Evolutionary conservation across 164 flowering plant genomes (phyloP), one percentile per base, ranked within the genome.

Genomic region (Platanus orientalis): DNA sequence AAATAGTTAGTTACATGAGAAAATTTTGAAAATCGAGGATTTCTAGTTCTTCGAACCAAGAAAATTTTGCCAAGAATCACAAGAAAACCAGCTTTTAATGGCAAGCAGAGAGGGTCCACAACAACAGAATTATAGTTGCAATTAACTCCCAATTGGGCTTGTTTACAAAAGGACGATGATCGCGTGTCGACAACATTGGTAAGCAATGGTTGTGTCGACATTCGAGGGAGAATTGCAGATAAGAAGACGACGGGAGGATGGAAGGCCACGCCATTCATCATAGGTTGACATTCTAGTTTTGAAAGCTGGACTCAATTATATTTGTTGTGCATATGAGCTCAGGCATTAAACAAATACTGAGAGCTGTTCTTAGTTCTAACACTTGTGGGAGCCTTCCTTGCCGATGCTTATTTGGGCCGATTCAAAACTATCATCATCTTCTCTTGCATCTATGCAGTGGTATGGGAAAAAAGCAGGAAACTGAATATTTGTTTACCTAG

Each of bases 371-470:
- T 58, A 59, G 75, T 83, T 39, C 79, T 85, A 1, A 81, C 92
- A 0, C 58, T 89, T 24, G 60, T 89, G 0, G 96, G 96, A 57
- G 96, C 96, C 1, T 85, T 87, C 45, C 32, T 87, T 1, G 88
- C 91, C 13, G 93, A 89, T 69, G 88, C 93, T 50, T 89, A 85
- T 45, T 69, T 85, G 58, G 89, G 93, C 44, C 80, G 96, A 26
- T 85, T 85, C 70, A 59, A 36, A 20, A 84, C 86, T 66, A 83
- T 85, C 73, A n/a, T n/a, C n/a, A n/a, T n/a, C n/a, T n/a, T n/a
- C n/a, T n/a, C n/a, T n/a, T n/a, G n/a, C n/a, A n/a, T n/a, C n/a
- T n/a, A n/a, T n/a, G n/a, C n/a, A n/a, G n/a, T n/a, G n/a, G n/a
- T n/a, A n/a, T n/a, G n/a, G n/a, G n/a, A n/a, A n/a, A n/a, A n/a